Percentiles rank a stretch among this genome's conserved stretches.
These are phyloP conservation scores for Fusarium sambucinum DNA, from an alignment of 2,329 filamentous ascomycete species.

Conservation along the genomic window DNA sequence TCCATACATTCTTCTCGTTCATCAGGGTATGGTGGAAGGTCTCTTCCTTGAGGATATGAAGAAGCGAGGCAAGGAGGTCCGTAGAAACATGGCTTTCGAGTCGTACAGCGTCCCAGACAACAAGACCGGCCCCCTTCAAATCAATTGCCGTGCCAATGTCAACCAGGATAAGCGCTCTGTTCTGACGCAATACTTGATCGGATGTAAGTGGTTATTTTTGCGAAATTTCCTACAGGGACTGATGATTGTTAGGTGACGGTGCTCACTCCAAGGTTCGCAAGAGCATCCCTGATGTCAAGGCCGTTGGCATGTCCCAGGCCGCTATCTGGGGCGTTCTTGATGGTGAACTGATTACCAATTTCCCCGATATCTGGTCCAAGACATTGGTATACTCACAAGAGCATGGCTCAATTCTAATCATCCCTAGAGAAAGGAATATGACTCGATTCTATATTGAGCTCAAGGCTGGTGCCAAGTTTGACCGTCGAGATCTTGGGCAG, in stretches of 20 bases:
- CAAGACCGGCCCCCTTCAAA: slow-evolving; percentile 59
- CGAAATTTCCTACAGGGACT: slow-evolving; percentile 5
- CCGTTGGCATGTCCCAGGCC: slow-evolving; percentile 66
- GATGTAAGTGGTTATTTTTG: slow-evolving; percentile 62
- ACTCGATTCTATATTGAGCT: slow-evolving; percentile 73
- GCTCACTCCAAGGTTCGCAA: slow-evolving; percentile 78
- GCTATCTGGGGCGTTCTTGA: slow-evolving; percentile 78
- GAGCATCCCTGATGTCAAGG: slow-evolving; percentile 68
- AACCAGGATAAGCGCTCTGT: slow-evolving; percentile 64
- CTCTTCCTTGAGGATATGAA: slow-evolving; percentile 76
- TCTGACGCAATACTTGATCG: slow-evolving; percentile 73
- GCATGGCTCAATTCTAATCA: slow-evolving; percentile 77
- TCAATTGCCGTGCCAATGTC: slow-evolving; percentile 65
- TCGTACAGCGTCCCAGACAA: slow-evolving; percentile 63
- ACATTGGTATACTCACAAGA: slow-evolving; percentile 75
- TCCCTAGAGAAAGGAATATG: slow-evolving; percentile 79
- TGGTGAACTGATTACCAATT: slow-evolving; percentile 76
- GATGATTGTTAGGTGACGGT: slow-evolving; percentile 66
- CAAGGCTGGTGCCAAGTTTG: slow-evolving; percentile 59
- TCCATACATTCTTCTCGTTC: slow-evolving; percentile 69
- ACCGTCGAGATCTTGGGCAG: slow-evolving; percentile 61
- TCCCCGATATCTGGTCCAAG: slow-evolving; percentile 82
- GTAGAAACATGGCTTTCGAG: slow-evolving; percentile 73
- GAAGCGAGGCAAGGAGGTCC: slow-evolving; percentile 72
- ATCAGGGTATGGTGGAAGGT: slow-evolving; percentile 82